These are phyloP conservation scores for Eucalyptus sp. DNA, from an alignment of 345 rosid species.

Conservation along the genomic window DNA sequence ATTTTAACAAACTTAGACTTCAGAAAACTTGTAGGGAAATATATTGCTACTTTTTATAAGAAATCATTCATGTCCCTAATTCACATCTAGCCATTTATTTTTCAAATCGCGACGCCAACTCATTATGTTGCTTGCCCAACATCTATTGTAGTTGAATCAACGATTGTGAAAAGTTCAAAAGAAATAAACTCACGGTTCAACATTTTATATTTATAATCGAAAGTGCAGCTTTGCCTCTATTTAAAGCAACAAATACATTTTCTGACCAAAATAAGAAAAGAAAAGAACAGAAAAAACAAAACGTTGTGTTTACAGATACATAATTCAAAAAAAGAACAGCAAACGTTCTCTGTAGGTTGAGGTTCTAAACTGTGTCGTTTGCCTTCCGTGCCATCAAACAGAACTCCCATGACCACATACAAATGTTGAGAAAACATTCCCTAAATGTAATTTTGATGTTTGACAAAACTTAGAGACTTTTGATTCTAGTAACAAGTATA, in stretches of 20 bases:
- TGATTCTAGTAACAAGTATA: too few relatives aligned
- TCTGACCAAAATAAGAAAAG: neutral
- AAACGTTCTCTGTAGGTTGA: neutral
- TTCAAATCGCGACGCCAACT: neutral
- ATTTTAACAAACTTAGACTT: neutral
- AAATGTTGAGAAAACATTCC: neutral
- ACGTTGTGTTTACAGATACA: rapidly evolving
- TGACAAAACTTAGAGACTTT: too few relatives aligned
- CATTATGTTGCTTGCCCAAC: rapidly evolving
- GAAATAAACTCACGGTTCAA: neutral
- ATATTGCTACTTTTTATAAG: neutral
- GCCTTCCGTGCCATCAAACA: neutral
- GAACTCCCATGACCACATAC: neutral
- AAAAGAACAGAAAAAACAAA: neutral
- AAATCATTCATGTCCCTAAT: neutral
- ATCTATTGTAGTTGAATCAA: neutral
- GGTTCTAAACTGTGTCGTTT: neutral
- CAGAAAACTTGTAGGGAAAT: neutral
- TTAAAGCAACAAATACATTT: neutral
- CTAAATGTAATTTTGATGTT: rapidly evolving
- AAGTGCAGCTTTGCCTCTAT: neutral
- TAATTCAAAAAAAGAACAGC: neutral
- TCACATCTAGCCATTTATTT: neutral
- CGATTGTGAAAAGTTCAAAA: neutral
- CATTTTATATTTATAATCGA: neutral